A percentile compares a stretch with the other conserved stretches of the same genome.
phyloP scores from a whole-genome alignment of 306 rosid species.

The Cajanus cajan region DNA sequence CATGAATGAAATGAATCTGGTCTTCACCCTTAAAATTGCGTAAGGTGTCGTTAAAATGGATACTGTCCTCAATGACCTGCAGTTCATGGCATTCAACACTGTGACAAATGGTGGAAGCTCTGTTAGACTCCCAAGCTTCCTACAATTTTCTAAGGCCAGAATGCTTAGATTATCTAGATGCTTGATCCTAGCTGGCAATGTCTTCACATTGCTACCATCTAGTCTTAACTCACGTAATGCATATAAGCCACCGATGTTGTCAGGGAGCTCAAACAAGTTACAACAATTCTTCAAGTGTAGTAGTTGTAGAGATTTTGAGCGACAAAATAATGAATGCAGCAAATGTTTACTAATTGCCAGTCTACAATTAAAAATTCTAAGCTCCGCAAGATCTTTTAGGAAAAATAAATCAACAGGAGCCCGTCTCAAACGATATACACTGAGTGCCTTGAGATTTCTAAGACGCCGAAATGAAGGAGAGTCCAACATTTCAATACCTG shows the following conservation, averaged over 20 bases:
- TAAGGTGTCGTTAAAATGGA: neutral
- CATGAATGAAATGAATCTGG: neutral
- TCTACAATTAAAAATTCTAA: neutral
- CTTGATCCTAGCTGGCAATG: neutral
- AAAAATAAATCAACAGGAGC: neutral
- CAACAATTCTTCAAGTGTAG: neutral
- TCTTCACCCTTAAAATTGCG: too few relatives aligned
- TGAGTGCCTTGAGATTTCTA: neutral
- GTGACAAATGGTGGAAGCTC: neutral
- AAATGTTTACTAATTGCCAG: neutral
- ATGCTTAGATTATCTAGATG: neutral
- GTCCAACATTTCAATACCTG: neutral
- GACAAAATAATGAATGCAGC: neutral
- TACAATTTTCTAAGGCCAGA: neutral
- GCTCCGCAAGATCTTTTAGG: neutral
- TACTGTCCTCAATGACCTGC: neutral
- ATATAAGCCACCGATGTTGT: neutral
- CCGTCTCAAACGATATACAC: neutral
- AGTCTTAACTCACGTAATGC: neutral
- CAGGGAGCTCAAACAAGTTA: neutral
- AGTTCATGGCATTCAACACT: neutral
- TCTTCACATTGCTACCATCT: neutral
- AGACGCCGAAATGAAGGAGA: neutral
- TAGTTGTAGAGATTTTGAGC: neutral
- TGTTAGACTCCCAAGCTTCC: constrained; percentile 18